Base-by-base conservation (phyloP, 768 basidiomycete genomes). In the Pleurotus platypus region DNA sequence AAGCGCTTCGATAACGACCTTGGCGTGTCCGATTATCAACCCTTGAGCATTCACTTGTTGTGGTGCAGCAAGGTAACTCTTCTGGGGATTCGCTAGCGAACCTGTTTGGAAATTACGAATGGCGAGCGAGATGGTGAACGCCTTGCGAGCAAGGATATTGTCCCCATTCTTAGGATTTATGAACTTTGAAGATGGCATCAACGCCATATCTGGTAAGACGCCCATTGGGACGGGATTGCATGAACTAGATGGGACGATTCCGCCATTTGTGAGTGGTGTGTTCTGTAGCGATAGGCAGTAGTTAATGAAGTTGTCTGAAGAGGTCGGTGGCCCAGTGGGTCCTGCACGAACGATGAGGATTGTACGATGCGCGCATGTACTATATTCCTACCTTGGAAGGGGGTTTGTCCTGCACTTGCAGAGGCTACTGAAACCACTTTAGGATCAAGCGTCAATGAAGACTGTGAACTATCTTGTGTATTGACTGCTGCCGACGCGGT, bases 221-320 rank as follows among this genome's bases (percentile, higher is more conserved):
- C 81, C 82, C 69, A 84, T 83, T 4, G 80, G 78, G 5, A 77
- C 76, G 22, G 81, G 78, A 67, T 86, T 87, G 70, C 84, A 81
- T 46, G 83, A 85, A 37, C 79, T 81, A 37, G 71, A 71, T n/a
- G 67, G 64, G 60, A 80, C 73, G 62, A 78, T 81, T 58, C 75
- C 66, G 27, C 83, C 84, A 66, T 85, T 73, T 46, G 83, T 85
- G 64, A 85, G 70, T 12, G 79, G 78, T 47, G 76, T 68, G 51
- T 77, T 68, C 48, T 73, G 67, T 4, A 69, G 67, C 7, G 73
- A 75, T 35, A 73, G 61, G 63, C 81, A 85, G 66, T 76, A 78
- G 72, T 82, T 81, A 72, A 82, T 79, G 64, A 82, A 87, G 72
- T 86, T 86, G 72, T 87, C 84, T n/a, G 68, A 81, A 1, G 80